Evolutionary conservation across 805 yeast species (phyloP), one percentile per base, ranked within the genome.

Genomic region (Saccharomycopsis javanensis): DNA sequence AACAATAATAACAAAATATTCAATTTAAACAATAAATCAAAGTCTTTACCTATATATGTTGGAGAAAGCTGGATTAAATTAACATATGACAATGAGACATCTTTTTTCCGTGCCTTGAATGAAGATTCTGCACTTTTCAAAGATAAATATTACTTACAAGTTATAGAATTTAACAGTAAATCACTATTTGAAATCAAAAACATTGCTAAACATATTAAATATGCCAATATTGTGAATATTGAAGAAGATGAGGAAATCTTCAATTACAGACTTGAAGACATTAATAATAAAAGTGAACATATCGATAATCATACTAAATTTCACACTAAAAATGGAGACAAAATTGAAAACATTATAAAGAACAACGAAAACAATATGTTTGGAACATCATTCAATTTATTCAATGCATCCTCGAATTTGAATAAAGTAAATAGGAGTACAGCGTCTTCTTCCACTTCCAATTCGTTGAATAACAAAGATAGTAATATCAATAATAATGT

Each of bases 51-150:
- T 2, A 84, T 92, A 7, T 86, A 81, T 69, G 79, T 91, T 11
- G 98, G 98, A 1, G 79, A 82, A 51, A 83, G 88, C 42, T 92
- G 98, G 98, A 82, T 91, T n/a, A 87, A 90, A 66, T 68, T 92
- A 55, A 91, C 97, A 3, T 94, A 81, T 68, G 85, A 82, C 57
- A 84, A 83, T 58, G 79, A 86, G 6, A 73, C 84, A 1, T 78
- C 91, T 8, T 97, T 96, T 1, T 69, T 81, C 16, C 81, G 96
- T 56, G 97, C 99, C 0, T 72, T 91, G 50, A 83, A 86, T 62
- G 96, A 90, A 66, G 87, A 88, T 66, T 96, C 96, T 3, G 69
- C 76, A 1, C 48, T 54, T 16, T 60, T 58, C 31, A 54, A 58
- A 5, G 45, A 51, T 18, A 57, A 57, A 34, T 33, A 45, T 18